phyloP scores from a whole-genome alignment of 1,139 yeast species.

The Saccharomyces hybrid region DNA sequence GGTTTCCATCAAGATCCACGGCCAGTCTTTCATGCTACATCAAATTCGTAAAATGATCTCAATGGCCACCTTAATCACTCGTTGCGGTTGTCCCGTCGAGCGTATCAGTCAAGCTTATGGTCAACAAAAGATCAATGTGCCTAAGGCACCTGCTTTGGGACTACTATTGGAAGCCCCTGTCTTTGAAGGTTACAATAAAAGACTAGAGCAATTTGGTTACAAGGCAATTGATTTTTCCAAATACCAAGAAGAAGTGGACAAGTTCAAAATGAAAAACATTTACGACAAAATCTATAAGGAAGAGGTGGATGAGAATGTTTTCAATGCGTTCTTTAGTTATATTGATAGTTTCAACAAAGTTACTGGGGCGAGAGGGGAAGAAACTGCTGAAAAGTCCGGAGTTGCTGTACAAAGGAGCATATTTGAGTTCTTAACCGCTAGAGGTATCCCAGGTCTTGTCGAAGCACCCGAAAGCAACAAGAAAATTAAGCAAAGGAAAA shows the following conservation, averaged over 20 bases:
- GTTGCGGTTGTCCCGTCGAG: conserved; percentile 75
- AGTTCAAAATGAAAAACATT: conserved; percentile 77
- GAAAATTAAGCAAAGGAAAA: not conserved
- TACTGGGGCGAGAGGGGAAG: conserved; percentile 29
- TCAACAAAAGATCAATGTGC: conserved; percentile 70
- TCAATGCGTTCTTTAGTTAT: conserved; percentile 81
- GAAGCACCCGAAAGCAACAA: conserved; percentile 4
- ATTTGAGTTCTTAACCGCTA: conserved; percentile 70
- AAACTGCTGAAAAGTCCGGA: conserved; percentile 22
- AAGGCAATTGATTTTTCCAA: conserved; percentile 64
- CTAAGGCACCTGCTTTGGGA: conserved; percentile 97
- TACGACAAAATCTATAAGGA: conserved; percentile 88
- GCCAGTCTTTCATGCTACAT: conserved; percentile 96
- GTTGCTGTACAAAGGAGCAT: conserved; percentile 37
- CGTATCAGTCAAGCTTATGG: conserved; percentile 77
- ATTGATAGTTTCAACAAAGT: conserved; percentile 58
- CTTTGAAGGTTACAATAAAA: conserved; percentile 73
- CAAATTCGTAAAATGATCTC: conserved; percentile 98
- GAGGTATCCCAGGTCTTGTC: conserved; percentile 38
- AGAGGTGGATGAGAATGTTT: conserved; percentile 79
- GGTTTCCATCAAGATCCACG: conserved; percentile 93
- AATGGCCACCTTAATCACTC: conserved; percentile 77
- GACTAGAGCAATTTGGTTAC: conserved; percentile 70
- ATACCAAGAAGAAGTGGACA: conserved; percentile 65
- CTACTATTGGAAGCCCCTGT: conserved; percentile 85